A percentile compares a stretch with the other conserved stretches of the same genome.
phyloP scores from a whole-genome alignment of 2,329 filamentous ascomycete species.

The Beauveria brongniartii region DNA sequence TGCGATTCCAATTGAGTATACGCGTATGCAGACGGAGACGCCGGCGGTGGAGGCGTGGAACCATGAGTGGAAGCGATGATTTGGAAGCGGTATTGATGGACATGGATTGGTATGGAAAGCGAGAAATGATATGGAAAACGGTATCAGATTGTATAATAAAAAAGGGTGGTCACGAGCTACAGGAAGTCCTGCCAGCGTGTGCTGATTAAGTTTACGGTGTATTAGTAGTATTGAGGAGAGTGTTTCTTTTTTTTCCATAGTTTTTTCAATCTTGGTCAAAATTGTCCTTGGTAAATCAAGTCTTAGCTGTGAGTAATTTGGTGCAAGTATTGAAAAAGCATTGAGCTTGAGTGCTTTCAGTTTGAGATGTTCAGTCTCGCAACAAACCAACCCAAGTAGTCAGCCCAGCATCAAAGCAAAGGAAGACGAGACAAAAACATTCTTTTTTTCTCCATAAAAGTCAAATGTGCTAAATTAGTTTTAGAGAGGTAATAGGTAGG shows the following conservation, averaged over 20 bases:
- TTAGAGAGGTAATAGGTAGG: constrained; percentile 11
- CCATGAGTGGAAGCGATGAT: constrained; percentile 72
- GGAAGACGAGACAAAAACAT: not conserved
- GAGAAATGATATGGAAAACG: not conserved
- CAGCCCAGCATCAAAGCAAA: no score
- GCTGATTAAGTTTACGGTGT: not conserved
- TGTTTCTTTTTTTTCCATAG: no score
- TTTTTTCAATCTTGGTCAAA: not conserved
- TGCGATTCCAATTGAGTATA: constrained; percentile 87
- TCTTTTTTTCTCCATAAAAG: not conserved
- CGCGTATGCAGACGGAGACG: constrained; percentile 73
- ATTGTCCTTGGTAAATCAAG: no score
- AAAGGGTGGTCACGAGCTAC: not conserved
- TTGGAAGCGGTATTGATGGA: not conserved
- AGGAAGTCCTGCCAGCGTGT: not conserved
- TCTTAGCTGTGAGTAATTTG: no score
- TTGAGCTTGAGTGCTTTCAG: no score
- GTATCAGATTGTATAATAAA: not conserved
- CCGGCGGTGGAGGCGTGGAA: constrained; percentile 81
- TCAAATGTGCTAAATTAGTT: constrained; percentile 15
- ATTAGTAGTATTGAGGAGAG: not conserved
- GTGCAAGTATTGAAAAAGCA: no score
- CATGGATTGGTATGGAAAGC: no score
- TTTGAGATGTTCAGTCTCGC: no score
- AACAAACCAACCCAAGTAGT: not conserved